Evolutionary conservation across 306 rosid genomes (phyloP), one percentile per base, ranked within the genome.

Genomic region (Sindora glabra): DNA sequence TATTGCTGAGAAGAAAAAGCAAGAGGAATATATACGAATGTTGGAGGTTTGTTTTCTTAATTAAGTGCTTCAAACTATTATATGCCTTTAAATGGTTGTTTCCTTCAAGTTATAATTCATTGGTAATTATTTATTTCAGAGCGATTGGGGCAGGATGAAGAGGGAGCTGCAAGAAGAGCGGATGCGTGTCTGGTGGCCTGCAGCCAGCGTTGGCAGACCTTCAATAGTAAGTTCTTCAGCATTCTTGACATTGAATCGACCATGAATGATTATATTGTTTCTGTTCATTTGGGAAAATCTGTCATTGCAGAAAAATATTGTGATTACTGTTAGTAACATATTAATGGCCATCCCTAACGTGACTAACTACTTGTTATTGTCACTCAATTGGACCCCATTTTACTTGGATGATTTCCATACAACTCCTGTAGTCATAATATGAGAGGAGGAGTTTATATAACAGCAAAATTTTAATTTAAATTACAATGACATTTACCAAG

Each of bases 91-190:
- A 54, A 1, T 4, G 2, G 33, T 23, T 2, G 5, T 22, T 33
- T 45, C 30, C 23, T 47, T 45, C 29, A 46, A 46, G 17, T 46
- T 22, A 42, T 15, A 19, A 1, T 8, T 50, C 14, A 45, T 57
- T 37, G 16, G 18, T 2, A 27, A 54, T 33, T 68, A 17, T 55
- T 23, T 40, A 47, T 34, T 22, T 23, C 59, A 70, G 81, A 25
- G 48, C 19, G 64, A 48, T 54, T 12, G 41, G 29, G 48, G 13
- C 21, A 16, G 9, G 24, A 18, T 48, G 41, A 71, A 71, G 52
- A 76, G 46, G 45, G 63, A 48, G 52, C n/a, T 76, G 50, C 36
- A 48, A 33, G 57, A 76, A 18, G 62, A 52, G 53, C 37, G 46
- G 22, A 57, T 50, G 24, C 56, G 17, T 11, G 11, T 19, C 21